A percentile compares a stretch with the other conserved stretches of the same genome.
Conservation (phyloP, 441 rosid species). For the Euphorbia schlechtendalii region DNA sequence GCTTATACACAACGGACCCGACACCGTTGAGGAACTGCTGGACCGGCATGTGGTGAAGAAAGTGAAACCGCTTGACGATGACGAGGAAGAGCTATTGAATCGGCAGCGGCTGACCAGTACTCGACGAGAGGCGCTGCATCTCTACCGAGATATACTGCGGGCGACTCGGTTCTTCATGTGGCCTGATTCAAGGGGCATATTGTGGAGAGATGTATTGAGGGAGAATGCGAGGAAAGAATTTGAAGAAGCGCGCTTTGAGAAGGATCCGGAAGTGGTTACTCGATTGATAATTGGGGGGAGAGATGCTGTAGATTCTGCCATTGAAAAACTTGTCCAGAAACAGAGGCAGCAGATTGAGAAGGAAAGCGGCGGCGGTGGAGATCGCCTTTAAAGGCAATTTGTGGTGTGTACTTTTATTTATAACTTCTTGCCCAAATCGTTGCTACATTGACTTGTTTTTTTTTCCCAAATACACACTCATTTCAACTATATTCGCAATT, state of each 20-base stretch:
- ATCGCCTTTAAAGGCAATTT: neutral
- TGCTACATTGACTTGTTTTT: too few species aligned
- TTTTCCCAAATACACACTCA: neutral
- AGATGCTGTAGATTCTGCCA: slow-evolving; percentile 61
- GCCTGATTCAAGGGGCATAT: slow-evolving; percentile 58
- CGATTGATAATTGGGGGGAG: slow-evolving; percentile 70
- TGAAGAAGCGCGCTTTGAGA: slow-evolving; percentile 70
- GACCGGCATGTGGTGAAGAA: slow-evolving; percentile 68
- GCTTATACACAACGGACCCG: slow-evolving; percentile 64
- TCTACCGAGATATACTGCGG: slow-evolving; percentile 74
- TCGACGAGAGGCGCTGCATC: slow-evolving; percentile 63
- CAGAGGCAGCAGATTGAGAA: slow-evolving; percentile 58
- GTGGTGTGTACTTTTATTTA: too few species aligned
- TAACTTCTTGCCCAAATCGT: neutral
- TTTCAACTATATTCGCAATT: neutral
- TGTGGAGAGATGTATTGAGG: slow-evolving; percentile 76
- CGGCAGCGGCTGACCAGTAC: slow-evolving; percentile 57
- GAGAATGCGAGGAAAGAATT: slow-evolving; percentile 82
- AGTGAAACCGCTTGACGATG: slow-evolving; percentile 46
- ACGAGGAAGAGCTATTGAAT: slow-evolving; percentile 51
- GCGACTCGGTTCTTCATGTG: slow-evolving; percentile 74
- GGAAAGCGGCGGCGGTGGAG: slow-evolving; percentile 17
- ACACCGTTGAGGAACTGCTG: slow-evolving; percentile 68
- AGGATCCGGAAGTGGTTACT: slow-evolving; percentile 69
- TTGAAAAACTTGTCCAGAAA: slow-evolving; percentile 72